phyloP scores from a whole-genome alignment of 2,329 filamentous ascomycete genomes.

The Penicillium sp. region DNA sequence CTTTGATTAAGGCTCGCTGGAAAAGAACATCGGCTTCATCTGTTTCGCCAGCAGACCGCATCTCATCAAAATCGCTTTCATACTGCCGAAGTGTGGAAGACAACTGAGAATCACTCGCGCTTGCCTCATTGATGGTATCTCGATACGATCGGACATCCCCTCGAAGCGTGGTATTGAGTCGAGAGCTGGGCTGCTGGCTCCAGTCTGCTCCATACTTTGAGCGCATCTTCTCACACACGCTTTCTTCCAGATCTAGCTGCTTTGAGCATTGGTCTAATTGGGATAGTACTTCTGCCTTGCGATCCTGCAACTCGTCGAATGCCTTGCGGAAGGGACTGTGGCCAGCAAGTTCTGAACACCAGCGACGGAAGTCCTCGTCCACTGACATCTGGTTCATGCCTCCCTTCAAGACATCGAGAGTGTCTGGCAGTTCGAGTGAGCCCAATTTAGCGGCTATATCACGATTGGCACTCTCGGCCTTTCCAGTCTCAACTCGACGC shows the following conservation, averaged over 20 bases:
- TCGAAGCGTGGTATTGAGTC: constrained; percentile 81
- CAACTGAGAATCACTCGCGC: constrained; percentile 79
- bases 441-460: constrained; percentile 96
- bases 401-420: constrained; percentile 87
- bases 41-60: constrained; percentile 82
- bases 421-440: constrained; percentile 85
- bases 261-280: constrained; percentile 79
- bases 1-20: constrained; percentile 79
- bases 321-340: constrained; percentile 76
- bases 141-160: constrained; percentile 85
- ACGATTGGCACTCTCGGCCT: constrained; percentile 86
- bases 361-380: constrained; percentile 86
- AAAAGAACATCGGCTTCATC: constrained; percentile 88
- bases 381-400: constrained; percentile 84
- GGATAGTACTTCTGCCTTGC: constrained; percentile 72
- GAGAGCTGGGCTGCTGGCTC: constrained; percentile 93
- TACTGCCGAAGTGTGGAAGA: constrained; percentile 81
- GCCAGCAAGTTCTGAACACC: constrained; percentile 89
- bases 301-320: constrained; percentile 74
- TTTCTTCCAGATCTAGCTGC: constrained; percentile 94
- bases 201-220: constrained; percentile 95
- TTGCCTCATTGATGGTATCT: constrained; percentile 85
- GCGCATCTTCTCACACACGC: constrained; percentile 98
- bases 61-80: constrained; percentile 88
- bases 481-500: constrained; percentile 87